Conservation (phyloP, 1,284 basidiomycete species). For the Schizophyllum amplum region DNA sequence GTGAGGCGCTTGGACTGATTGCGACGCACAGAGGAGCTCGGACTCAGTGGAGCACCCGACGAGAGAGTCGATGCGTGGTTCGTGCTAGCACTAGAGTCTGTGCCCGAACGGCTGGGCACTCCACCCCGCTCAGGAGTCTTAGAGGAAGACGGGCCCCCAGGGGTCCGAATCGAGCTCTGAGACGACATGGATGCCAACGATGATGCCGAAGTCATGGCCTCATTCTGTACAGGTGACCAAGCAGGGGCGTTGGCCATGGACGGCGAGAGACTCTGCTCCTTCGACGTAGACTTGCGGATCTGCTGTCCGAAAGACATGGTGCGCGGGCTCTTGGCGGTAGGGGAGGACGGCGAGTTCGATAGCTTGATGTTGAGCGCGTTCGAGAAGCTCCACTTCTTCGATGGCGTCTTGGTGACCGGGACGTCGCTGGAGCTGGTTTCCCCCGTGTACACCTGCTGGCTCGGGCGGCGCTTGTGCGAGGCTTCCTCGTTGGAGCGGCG, state of each 20-base stretch:
- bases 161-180: constrained; percentile 50
- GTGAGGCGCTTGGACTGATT: constrained; percentile 75
- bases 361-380: constrained; percentile 81
- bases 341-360: constrained; percentile 56
- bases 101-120: constrained; percentile 54
- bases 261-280: constrained; percentile 46
- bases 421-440: constrained; percentile 28
- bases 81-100: constrained; percentile 65
- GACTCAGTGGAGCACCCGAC: constrained; percentile 47
- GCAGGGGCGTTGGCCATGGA: constrained; percentile 32
- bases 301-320: constrained; percentile 54
- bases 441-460: constrained; percentile 26
- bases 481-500: constrained; percentile 19
- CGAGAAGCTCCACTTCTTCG: constrained; percentile 96
- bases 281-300: constrained; percentile 56
- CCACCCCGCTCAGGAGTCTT: constrained; percentile 51
- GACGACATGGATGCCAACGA: constrained; percentile 70
- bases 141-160: constrained; percentile 21
- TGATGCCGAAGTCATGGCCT: constrained; percentile 66
- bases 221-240: constrained; percentile 63
- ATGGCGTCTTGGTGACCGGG: constrained; percentile 53
- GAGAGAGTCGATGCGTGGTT: constrained; percentile 44
- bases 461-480: constrained; percentile 24
- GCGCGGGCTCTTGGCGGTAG: constrained; percentile 53
- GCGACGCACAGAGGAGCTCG: constrained; percentile 55